These are phyloP conservation scores for Aspergillus baeticus DNA, from an alignment of 495 filamentous ascomycete species.

Conservation along the genomic window DNA sequence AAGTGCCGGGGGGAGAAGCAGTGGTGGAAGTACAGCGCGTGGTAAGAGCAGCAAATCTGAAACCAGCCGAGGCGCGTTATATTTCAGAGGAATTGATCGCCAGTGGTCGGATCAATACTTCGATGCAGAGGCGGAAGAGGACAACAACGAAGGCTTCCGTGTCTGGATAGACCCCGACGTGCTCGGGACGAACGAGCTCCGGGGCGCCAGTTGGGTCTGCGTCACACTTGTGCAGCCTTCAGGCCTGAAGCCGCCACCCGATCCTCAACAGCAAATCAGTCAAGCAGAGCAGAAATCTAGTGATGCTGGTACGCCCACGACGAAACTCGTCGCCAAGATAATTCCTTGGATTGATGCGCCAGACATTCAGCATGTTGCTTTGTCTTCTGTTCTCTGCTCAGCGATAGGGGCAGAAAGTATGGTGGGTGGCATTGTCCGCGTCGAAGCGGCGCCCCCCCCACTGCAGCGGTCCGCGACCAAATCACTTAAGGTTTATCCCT, in stretches of 20 bases:
- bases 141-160: constrained; percentile 61
- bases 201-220: constrained; percentile 67
- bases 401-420: constrained; percentile 67
- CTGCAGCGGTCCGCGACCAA: constrained; percentile 52
- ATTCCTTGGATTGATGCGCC: constrained; percentile 83
- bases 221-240: constrained; percentile 80
- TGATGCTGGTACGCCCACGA: constrained; percentile 59
- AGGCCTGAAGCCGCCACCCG: constrained; percentile 69
- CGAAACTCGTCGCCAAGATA: constrained; percentile 74
- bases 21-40: constrained; percentile 61
- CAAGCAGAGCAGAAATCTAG: constrained; percentile 53
- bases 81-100: constrained; percentile 75
- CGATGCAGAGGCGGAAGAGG: constrained; percentile 53
- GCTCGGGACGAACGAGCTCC: constrained; percentile 63
- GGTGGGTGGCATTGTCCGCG: constrained; percentile 82
- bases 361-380: constrained; percentile 69
- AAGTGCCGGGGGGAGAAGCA: constrained; percentile 71
- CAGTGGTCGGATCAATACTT: constrained; percentile 67
- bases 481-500: constrained; percentile 75
- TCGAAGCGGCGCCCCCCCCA: constrained; percentile 71
- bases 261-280: constrained; percentile 69
- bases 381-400: constrained; percentile 74
- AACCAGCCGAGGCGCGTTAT: constrained; percentile 62
- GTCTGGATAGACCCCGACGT: constrained; percentile 83
- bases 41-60: constrained; percentile 58